phyloP scores from a whole-genome alignment of 1,284 basidiomycete species.

The Leccinum solheimii region DNA sequence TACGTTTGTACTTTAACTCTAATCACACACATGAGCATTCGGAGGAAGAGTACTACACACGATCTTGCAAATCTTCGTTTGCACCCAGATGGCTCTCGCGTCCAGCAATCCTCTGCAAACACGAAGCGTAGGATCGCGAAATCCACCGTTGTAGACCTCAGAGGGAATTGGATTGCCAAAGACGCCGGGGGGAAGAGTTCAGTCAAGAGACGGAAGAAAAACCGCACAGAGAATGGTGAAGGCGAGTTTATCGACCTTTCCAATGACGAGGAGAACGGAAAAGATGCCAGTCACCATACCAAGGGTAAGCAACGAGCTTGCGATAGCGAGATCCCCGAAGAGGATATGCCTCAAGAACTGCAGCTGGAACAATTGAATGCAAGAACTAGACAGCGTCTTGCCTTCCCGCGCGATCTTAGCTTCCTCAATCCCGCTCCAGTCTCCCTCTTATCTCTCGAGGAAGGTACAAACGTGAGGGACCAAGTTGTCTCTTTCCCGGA shows the following conservation, averaged over 20 bases:
- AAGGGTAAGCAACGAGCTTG: slow-evolving; percentile 31
- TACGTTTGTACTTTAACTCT: neutral
- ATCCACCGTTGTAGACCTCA: slow-evolving; percentile 33
- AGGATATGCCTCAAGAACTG: slow-evolving; percentile 10
- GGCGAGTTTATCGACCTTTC: slow-evolving; percentile 26
- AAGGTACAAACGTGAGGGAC: slow-evolving; percentile 1
- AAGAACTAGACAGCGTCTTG: slow-evolving; percentile 40
- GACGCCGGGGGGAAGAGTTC: slow-evolving; percentile 43
- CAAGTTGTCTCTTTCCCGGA: slow-evolving; percentile 23
- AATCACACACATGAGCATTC: slow-evolving; percentile 38
- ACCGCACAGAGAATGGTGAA: slow-evolving; percentile 23
- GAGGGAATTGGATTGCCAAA: slow-evolving; percentile 37
- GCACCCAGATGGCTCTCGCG: slow-evolving; percentile 59
- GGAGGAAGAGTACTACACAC: slow-evolving; percentile 55
- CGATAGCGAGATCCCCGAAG: slow-evolving; percentile 7
- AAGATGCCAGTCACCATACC: slow-evolving; percentile 2
- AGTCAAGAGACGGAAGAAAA: slow-evolving; percentile 32
- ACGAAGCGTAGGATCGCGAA: slow-evolving; percentile 28
- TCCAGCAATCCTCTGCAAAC: slow-evolving; percentile 44
- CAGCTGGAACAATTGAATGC: slow-evolving; percentile 14
- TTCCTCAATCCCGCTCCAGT: slow-evolving; percentile 32
- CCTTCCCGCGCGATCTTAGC: slow-evolving; percentile 42
- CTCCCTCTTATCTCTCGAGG: slow-evolving; percentile 14
- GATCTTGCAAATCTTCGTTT: slow-evolving; percentile 60
- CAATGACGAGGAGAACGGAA: slow-evolving; percentile 11